These are phyloP conservation scores for Phytomonas francai DNA, from an alignment of 208 protist species.

Conservation along the genomic window DNA sequence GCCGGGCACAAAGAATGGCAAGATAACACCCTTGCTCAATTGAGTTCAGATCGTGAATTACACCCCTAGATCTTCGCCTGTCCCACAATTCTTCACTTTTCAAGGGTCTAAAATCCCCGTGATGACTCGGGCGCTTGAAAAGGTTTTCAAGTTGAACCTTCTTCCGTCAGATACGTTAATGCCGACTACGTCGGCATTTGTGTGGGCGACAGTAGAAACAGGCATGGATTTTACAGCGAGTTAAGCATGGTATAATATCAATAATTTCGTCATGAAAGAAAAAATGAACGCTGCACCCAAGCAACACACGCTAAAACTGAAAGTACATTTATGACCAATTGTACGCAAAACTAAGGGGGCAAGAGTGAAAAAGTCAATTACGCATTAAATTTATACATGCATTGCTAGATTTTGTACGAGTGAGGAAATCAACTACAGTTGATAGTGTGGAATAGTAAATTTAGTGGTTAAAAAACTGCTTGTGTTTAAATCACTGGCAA, in stretches of 20 bases:
- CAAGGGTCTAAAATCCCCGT: not conserved
- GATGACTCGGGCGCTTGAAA: not conserved
- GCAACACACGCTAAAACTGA: too few species aligned
- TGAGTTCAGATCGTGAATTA: not conserved
- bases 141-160: not conserved
- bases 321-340: not conserved
- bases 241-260: not conserved
- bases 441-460: not conserved
- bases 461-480: not conserved
- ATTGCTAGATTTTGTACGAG: not conserved
- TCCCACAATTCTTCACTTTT: not conserved
- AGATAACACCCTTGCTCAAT: not conserved
- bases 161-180: not conserved
- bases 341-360: not conserved
- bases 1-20: not conserved
- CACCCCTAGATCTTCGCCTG: not conserved
- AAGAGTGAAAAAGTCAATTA: not conserved
- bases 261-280: not conserved
- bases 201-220: not conserved
- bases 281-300: not conserved
- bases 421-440: not conserved
- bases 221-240: not conserved
- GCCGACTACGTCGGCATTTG: not conserved
- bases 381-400: not conserved
- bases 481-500: not conserved